phyloP scores from a whole-genome alignment of 2,329 filamentous ascomycete genomes.

The Phaeoacremonium minimum region DNA sequence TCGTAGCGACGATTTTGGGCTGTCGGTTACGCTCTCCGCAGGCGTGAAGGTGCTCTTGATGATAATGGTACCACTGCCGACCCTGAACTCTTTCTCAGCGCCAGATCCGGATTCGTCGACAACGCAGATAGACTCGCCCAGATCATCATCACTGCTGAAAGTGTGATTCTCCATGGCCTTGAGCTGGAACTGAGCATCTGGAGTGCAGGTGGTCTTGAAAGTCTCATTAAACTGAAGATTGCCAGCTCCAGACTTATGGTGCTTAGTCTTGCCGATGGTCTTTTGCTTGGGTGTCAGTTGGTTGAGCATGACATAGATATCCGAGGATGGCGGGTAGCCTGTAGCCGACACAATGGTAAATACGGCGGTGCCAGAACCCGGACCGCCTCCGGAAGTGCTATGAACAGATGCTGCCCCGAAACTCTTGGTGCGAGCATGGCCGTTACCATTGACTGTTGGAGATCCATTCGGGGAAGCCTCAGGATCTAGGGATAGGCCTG shows the following conservation, averaged over 20 bases:
- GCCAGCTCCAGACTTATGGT: slow-evolving; percentile 69
- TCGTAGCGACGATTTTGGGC: slow-evolving; percentile 41
- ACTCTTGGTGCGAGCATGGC: slow-evolving; percentile 52
- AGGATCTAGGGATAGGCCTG: slow-evolving; percentile 26
- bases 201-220: slow-evolving; percentile 72
- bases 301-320: slow-evolving; percentile 73
- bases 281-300: slow-evolving; percentile 67
- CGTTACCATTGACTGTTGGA: slow-evolving; percentile 18
- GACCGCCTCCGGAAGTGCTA: slow-evolving; percentile 55
- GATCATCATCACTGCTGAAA: slow-evolving; percentile 76
- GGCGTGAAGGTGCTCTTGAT: slow-evolving; percentile 69
- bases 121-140: slow-evolving; percentile 86
- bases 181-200: slow-evolving; percentile 83
- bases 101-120: slow-evolving; percentile 73
- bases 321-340: slow-evolving; percentile 71
- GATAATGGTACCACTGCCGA: slow-evolving; percentile 68
- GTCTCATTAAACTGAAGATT: slow-evolving; percentile 70
- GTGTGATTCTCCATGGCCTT: slow-evolving; percentile 81
- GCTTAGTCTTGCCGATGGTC: slow-evolving; percentile 87
- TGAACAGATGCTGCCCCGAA: slow-evolving; percentile 62
- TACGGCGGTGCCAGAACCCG: slow-evolving; percentile 68
- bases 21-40: slow-evolving; percentile 41
- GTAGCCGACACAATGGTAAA: slow-evolving; percentile 77
- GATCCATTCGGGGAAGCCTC: slow-evolving; percentile 19
- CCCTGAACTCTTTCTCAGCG: slow-evolving; percentile 67